These are phyloP conservation scores for Candida orba DNA, from an alignment of 805 yeast genomes.

Conservation along the genomic window DNA sequence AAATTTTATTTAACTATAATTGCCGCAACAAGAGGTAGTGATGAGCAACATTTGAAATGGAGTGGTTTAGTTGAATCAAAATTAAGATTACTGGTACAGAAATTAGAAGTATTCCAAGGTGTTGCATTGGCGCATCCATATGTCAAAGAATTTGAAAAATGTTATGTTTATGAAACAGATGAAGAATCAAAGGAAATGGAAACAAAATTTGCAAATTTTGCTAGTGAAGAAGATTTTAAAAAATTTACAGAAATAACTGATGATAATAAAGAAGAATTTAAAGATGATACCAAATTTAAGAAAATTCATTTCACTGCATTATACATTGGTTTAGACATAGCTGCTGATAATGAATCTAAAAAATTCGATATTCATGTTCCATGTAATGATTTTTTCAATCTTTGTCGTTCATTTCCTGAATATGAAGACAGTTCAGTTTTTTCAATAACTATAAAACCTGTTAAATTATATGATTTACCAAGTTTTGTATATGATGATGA, in stretches of 20 bases:
- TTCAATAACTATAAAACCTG: slow-evolving; percentile 61
- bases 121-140: slow-evolving; percentile 86
- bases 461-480: slow-evolving; percentile 75
- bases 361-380: slow-evolving; percentile 82
- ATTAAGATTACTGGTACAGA: slow-evolving; percentile 72
- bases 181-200: slow-evolving; percentile 54
- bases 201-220: slow-evolving; percentile 53
- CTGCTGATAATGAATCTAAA: slow-evolving; percentile 36
- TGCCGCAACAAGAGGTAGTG: slow-evolving; percentile 63
- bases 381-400: slow-evolving; percentile 78
- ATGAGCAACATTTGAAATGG: slow-evolving; percentile 86
- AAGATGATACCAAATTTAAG: slow-evolving; percentile 20
- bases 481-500: slow-evolving; percentile 74
- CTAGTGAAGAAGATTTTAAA: slow-evolving; percentile 40
- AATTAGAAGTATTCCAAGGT: slow-evolving; percentile 71
- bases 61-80: slow-evolving; percentile 90
- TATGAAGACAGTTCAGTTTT: slow-evolving; percentile 47
- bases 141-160: slow-evolving; percentile 62
- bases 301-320: slow-evolving; percentile 62
- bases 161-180: slow-evolving; percentile 40
- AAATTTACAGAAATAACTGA: slow-evolving; percentile 27
- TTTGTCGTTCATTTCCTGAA: slow-evolving; percentile 73
- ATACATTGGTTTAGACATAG: slow-evolving; percentile 66
- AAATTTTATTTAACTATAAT: slow-evolving; percentile 81
- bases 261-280: slow-evolving; percentile 28